Conservation (phyloP, 768 basidiomycete species). For the Mycena leptocephala region DNA sequence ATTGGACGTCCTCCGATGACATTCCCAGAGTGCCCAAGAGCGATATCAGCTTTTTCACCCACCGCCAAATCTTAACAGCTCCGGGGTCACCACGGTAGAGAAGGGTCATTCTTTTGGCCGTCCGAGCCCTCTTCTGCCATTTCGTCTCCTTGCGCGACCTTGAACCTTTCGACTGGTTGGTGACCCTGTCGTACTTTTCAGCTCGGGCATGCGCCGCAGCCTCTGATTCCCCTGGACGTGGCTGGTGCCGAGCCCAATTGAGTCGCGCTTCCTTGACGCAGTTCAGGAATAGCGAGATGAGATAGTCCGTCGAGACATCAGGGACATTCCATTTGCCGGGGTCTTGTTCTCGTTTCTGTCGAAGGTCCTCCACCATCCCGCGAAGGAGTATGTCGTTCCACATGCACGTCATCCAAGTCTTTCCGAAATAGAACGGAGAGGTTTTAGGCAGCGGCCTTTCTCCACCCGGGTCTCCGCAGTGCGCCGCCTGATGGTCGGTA, state of each 20-base stretch:
- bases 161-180: not conserved
- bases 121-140: not conserved
- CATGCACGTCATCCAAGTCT: not conserved
- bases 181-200: not conserved
- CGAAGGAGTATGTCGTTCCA: not conserved
- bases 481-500: not conserved
- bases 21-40: not conserved
- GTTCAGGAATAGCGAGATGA: not conserved
- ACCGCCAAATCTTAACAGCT: not conserved
- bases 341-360: not conserved
- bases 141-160: constrained; percentile 11
- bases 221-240: not conserved
- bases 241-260: not conserved
- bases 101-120: constrained; percentile 3
- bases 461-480: not conserved
- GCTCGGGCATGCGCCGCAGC: not conserved
- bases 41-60: not conserved
- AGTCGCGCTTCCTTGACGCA: not conserved
- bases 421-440: not conserved
- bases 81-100: not conserved
- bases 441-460: not conserved
- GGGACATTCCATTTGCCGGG: not conserved
- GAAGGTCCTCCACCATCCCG: not conserved
- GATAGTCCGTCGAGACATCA: not conserved
- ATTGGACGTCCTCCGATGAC: not conserved